These are phyloP conservation scores for Narthecium ossifragum DNA, from an alignment of 106 monocot genomes.

Conservation along the genomic window DNA sequence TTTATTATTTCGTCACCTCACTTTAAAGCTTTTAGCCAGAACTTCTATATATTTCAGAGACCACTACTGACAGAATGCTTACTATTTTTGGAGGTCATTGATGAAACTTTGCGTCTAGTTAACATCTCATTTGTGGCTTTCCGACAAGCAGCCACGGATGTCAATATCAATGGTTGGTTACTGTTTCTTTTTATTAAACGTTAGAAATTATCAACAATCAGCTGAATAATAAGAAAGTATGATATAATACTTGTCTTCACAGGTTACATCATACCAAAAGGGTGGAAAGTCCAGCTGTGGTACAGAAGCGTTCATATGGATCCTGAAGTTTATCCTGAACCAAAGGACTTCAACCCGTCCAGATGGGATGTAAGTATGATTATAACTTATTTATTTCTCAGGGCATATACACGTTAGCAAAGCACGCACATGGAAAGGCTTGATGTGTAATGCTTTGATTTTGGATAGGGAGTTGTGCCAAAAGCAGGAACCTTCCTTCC, in stretches of 20 bases:
- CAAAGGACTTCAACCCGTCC: constrained; percentile 68
- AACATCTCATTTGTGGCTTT: constrained; percentile 83
- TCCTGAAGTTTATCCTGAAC: constrained; percentile 60
- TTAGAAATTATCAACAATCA: not conserved
- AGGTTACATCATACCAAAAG: constrained; percentile 90
- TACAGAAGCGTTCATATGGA: constrained; percentile 89
- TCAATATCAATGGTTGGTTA: constrained; percentile 62
- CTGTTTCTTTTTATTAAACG: not conserved
- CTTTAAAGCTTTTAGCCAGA: not conserved
- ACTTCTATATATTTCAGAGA: not conserved
- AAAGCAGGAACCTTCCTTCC: constrained; percentile 70
- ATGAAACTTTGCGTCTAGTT: constrained; percentile 77
- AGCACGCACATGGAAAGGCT: too few species aligned
- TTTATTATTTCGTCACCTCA: not conserved
- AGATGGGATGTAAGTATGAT: constrained; percentile 85
- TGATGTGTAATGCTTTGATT: too few species aligned
- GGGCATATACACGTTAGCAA: too few species aligned
- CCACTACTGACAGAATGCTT: not conserved
- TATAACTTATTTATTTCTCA: not conserved
- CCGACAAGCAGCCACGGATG: constrained; percentile 58
- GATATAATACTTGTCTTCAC: constrained; percentile 1
- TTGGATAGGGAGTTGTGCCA: constrained; percentile 49
- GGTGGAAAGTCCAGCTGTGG: constrained; percentile 89
- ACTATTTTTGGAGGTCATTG: constrained; percentile 53
- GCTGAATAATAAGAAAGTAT: not conserved